Percentiles rank a stretch among this genome's conserved stretches.
Evolutionary conservation across 768 basidiomycete species (phyloP).

Genomic region (Trichaptum fuscoviolaceum): DNA sequence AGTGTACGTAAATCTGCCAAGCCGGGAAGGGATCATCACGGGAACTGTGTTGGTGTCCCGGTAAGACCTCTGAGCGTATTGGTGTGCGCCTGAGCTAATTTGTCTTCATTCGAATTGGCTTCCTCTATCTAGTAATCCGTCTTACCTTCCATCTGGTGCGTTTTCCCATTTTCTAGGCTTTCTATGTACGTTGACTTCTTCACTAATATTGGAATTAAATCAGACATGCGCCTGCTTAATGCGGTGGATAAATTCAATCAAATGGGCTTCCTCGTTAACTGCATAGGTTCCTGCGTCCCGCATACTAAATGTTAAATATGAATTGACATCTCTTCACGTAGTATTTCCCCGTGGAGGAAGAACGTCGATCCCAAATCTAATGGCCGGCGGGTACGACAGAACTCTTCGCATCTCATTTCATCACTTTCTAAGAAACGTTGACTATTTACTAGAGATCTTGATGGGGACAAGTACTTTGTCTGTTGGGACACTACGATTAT

Average conservation of each 20-base stretch:
- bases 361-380: slow-evolving; percentile 18
- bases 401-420: not conserved
- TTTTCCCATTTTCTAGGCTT: not conserved
- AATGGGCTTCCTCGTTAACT: slow-evolving; percentile 13
- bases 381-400: slow-evolving; percentile 20
- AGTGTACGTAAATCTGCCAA: slow-evolving; percentile 19
- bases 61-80: not conserved
- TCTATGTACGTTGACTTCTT: not conserved
- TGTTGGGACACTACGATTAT: slow-evolving; percentile 16
- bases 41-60: slow-evolving; percentile 12
- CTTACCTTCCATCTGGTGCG: slow-evolving; percentile 17
- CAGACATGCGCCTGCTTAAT: slow-evolving; percentile 18
- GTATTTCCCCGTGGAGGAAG: slow-evolving; percentile 18
- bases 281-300: slow-evolving; percentile 15
- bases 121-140: slow-evolving; percentile 14
- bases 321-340: slow-evolving; percentile 7
- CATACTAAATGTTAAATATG: not conserved
- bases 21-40: slow-evolving; percentile 14
- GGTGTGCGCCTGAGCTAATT: not conserved
- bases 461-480: slow-evolving; percentile 21
- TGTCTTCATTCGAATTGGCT: not conserved
- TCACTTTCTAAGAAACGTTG: not conserved
- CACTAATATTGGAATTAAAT: no score
- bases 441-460: slow-evolving; percentile 17
- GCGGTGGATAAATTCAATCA: slow-evolving; percentile 16